These are phyloP conservation scores for Cyathus olla DNA, from an alignment of 1,284 basidiomycete genomes.

Conservation along the genomic window DNA sequence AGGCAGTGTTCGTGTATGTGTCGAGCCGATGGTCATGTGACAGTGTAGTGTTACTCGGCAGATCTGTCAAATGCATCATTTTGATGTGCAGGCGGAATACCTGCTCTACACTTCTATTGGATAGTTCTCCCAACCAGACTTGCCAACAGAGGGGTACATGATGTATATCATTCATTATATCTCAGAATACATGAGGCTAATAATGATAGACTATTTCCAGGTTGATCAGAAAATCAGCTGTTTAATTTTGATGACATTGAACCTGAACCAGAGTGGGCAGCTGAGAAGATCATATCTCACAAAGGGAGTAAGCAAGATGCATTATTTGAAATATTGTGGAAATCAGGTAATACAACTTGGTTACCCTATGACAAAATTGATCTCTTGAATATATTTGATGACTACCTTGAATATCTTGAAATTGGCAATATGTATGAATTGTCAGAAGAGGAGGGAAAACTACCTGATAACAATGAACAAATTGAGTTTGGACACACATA, in stretches of 20 bases:
- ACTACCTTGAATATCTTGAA: too few species aligned
- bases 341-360: conserved; percentile 45
- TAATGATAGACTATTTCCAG: conserved; percentile 39
- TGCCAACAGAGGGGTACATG: conserved; percentile 30
- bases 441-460: too few species aligned
- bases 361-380: conserved; percentile 28
- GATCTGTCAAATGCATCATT: conserved; percentile 8
- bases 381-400: too few species aligned
- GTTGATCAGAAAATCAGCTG: conserved; percentile 14
- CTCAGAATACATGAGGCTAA: conserved; percentile 35
- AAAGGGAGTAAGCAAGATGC: conserved; percentile 24
- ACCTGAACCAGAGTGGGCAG: conserved; percentile 35
- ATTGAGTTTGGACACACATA: too few species aligned
- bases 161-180: conserved; percentile 40
- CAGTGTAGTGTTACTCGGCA: too few species aligned
- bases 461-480: too few species aligned
- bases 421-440: too few species aligned
- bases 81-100: too few species aligned
- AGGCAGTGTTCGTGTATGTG: too few species aligned
- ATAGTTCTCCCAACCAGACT: conserved; percentile 36
- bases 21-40: too few species aligned
- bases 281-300: conserved; percentile 41
- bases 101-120: conserved; percentile 22
- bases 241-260: not conserved
- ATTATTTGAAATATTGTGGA: conserved; percentile 46